phyloP scores from a whole-genome alignment of 2,329 filamentous ascomycete species.

The Xylariaceae sp. region DNA sequence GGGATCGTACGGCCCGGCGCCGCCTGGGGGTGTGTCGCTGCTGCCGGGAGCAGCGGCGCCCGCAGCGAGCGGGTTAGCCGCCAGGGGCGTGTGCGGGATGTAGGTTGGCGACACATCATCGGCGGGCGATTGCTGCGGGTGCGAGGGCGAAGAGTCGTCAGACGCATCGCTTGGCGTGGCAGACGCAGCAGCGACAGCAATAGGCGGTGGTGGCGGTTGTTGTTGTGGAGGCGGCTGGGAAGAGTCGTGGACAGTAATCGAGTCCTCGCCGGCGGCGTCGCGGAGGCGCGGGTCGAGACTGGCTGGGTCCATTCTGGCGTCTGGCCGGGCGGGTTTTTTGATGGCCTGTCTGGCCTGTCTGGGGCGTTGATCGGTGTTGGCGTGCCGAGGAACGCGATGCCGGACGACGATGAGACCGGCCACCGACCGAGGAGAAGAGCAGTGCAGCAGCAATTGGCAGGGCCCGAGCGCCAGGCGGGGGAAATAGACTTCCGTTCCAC shows the following conservation, averaged over 20 bases:
- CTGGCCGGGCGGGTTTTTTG: not conserved
- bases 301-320: conserved; percentile 23
- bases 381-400: conserved; percentile 1
- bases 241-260: conserved; percentile 16
- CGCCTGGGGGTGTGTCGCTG: conserved; percentile 6
- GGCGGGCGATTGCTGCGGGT: not conserved
- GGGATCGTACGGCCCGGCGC: conserved; percentile 18
- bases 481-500: no score
- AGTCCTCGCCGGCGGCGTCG: conserved; percentile 17
- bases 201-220: conserved; percentile 2
- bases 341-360: not conserved
- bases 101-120: conserved; percentile 1
- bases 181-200: not conserved
- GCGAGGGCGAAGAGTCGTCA: conserved; percentile 4
- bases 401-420: conserved; percentile 1
- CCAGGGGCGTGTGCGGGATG: conserved; percentile 16
- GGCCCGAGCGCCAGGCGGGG: no score
- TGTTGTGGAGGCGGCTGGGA: not conserved
- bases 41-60: conserved; percentile 11
- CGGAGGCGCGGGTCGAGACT: conserved; percentile 23
- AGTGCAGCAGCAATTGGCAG: no score
- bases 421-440: conserved; percentile 2
- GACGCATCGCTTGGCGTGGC: conserved; percentile 7
- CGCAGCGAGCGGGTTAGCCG: conserved; percentile 10
- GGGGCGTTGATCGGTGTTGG: not conserved